A percentile compares a stretch with the other conserved stretches of the same genome.
Conservation (phyloP, 208 protist species). For the Balamuthia mandrillaris region DNA sequence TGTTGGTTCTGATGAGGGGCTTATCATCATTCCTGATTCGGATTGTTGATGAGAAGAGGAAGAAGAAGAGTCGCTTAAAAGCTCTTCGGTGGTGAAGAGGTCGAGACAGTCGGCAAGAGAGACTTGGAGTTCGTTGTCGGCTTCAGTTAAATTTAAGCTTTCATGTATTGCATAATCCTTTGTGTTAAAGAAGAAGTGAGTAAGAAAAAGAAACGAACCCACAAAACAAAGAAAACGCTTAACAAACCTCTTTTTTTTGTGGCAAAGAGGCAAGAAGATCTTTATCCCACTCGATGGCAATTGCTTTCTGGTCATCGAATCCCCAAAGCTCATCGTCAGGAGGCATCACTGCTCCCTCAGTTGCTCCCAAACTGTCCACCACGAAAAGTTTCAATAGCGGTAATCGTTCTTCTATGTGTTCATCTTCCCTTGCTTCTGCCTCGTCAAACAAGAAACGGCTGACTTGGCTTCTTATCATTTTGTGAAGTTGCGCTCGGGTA, state of each 20-base stretch:
- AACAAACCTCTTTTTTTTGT: neutral
- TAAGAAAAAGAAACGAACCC: neutral
- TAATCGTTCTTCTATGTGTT: neutral
- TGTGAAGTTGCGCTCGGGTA: neutral
- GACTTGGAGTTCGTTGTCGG: neutral
- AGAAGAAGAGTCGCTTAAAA: conserved; percentile 20
- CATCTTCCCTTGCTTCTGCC: too few relatives aligned
- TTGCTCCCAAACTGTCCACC: neutral
- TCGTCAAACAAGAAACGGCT: too few relatives aligned
- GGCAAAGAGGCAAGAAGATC: neutral
- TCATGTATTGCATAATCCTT: neutral
- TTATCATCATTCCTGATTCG: neutral
- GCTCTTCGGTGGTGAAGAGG: conserved; percentile 56
- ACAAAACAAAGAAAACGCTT: neutral
- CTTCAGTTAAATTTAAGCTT: neutral
- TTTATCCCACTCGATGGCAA: conserved; percentile 1
- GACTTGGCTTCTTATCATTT: too few relatives aligned
- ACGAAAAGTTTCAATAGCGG: neutral
- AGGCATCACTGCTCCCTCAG: neutral
- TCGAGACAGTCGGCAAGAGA: conserved; percentile 53
- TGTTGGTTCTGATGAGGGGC: neutral
- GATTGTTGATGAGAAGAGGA: neutral
- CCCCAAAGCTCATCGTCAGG: neutral
- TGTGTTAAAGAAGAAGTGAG: too few relatives aligned
- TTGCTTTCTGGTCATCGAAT: neutral